phyloP scores from a whole-genome alignment of 2,329 filamentous ascomycete species.

The Colletotrichum sp. region DNA sequence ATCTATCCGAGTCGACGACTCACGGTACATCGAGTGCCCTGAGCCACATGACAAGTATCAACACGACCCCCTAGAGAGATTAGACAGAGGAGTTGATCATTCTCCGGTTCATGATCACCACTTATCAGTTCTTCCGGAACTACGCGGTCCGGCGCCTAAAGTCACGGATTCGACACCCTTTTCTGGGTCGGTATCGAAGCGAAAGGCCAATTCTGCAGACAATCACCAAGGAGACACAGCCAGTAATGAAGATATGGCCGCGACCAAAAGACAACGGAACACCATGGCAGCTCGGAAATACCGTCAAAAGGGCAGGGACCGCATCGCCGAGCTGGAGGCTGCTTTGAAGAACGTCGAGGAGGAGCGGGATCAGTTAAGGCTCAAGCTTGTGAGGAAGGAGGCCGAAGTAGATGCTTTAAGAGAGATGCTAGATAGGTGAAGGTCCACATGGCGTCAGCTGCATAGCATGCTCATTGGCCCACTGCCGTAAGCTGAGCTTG shows the following conservation, averaged over 20 bases:
- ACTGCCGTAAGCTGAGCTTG: background rate
- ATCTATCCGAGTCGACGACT: background rate
- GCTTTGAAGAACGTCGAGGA: constrained; percentile 55
- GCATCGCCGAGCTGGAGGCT: constrained; percentile 59
- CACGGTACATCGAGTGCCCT: background rate
- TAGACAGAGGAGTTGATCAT: background rate
- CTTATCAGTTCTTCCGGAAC: background rate
- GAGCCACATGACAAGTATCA: background rate
- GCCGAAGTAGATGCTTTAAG: constrained; percentile 62
- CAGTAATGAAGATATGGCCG: background rate
- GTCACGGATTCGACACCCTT: background rate
- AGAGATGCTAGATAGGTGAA: background rate
- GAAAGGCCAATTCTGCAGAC: background rate
- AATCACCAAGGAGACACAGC: background rate
- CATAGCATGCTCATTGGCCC: background rate
- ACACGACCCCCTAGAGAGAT: background rate
- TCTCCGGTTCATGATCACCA: background rate
- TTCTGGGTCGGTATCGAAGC: background rate
- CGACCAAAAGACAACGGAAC: constrained; percentile 62
- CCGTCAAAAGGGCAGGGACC: constrained; percentile 67
- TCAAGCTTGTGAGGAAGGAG: constrained; percentile 62
- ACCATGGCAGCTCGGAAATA: constrained; percentile 68
- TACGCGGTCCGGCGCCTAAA: background rate
- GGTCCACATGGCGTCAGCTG: background rate
- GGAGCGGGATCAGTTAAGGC: constrained; percentile 62